Base-by-base conservation (phyloP, 83 land plant species). In the Diphasiastrum complanatum region DNA sequence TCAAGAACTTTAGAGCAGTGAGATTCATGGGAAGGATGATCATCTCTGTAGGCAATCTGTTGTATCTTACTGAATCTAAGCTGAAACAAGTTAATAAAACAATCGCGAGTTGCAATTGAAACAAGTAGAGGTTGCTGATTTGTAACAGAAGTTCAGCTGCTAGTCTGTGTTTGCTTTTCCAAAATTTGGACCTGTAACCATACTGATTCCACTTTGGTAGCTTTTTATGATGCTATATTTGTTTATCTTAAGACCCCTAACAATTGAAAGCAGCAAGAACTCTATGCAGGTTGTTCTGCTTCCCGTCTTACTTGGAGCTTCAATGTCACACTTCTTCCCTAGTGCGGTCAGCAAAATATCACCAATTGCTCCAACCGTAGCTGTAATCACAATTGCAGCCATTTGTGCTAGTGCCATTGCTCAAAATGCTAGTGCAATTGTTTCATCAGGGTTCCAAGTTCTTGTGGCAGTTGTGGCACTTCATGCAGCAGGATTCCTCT, bases 361-460 rank as follows among this genome's bases (percentile, higher is more conserved):
- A 36, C 85, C 87, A 2, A 18, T 92, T 33, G 84, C 88, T 64
- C 91, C 91, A 16, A 68, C 84, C 3, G 75, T 92, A 27, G 97
- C 88, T 29, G 88, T 88, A 16, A 59, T 67, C 23, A 73, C 79
- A 47, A 90, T 92, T 6, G 83, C 85, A 18, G 45, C 80, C 52
- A 64, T 88, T 2, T 88, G 96, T 68, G 97, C 85, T 0, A 74
- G 84, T 70, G 97, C 96, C 33, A 76, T 92, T 61, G 85, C 91
- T 23, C 91, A 88, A 66, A 92, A 72, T 72, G 76, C 97, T 25
- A 46, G 84, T 5, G 83, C 84, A 16, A 88, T 92, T 45, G 72
- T 78, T 10, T 52, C 69, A 26, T 86, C 96, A 34, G 88, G 97
- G 23, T 45, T 47, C 32, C 96, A 81, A 71, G 82, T 92, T 2